Conservation (phyloP, 73 alveolate genomes). For the Effrenium voratum region DNA sequence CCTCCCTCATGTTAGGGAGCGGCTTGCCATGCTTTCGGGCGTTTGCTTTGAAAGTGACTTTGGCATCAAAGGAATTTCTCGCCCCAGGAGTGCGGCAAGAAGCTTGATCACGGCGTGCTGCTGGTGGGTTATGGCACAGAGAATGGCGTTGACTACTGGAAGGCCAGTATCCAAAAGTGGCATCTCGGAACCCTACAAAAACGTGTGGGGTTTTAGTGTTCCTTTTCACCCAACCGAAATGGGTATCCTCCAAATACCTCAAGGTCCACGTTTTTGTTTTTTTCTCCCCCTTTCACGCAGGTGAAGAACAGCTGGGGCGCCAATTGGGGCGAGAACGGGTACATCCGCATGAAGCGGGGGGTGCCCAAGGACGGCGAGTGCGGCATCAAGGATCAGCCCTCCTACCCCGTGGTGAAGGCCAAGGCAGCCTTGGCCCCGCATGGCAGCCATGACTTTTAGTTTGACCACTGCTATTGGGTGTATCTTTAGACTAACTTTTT, state of each 20-base stretch:
- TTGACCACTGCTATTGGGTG: too few relatives aligned
- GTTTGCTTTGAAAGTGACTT: too few relatives aligned
- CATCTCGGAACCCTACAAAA: not conserved
- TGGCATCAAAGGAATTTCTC: too few relatives aligned
- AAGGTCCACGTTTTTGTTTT: not conserved
- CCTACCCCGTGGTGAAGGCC: slow-evolving; percentile 85
- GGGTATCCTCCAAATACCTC: not conserved
- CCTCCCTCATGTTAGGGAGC: too few relatives aligned
- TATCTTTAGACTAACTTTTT: too few relatives aligned
- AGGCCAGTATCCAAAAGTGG: slow-evolving; percentile 89
- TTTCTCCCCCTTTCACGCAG: not conserved
- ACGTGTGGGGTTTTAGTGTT: not conserved
- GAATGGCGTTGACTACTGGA: slow-evolving; percentile 95
- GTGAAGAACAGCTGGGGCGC: slow-evolving; percentile 74
- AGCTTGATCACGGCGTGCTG: slow-evolving; percentile 98
- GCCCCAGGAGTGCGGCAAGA: slow-evolving; percentile 94
- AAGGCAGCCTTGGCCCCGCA: too few relatives aligned
- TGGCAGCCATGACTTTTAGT: too few relatives aligned
- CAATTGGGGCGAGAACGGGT: slow-evolving; percentile 78
- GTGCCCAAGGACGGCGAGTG: slow-evolving; percentile 56
- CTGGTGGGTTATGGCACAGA: slow-evolving; percentile 97
- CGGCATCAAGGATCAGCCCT: slow-evolving; percentile 91
- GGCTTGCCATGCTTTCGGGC: too few relatives aligned
- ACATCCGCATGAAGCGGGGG: slow-evolving; percentile 39
- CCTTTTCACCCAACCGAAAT: not conserved